Evolutionary conservation across 441 rosid species (phyloP).

Genomic region (Rhodomyrtus psidioides): DNA sequence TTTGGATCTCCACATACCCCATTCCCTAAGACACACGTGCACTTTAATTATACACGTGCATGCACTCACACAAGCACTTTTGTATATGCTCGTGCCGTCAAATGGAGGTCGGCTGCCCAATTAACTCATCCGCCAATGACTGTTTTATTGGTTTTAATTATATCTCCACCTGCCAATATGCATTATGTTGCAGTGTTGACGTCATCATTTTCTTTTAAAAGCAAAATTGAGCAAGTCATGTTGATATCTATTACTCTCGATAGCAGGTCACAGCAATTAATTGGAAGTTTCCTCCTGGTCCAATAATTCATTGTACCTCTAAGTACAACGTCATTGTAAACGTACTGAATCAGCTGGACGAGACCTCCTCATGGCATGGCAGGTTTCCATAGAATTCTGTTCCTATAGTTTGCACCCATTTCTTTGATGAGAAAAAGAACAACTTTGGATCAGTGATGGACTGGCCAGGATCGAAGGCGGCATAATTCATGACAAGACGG

Average conservation of each 20-base stretch:
- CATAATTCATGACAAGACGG: not conserved
- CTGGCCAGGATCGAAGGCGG: not conserved
- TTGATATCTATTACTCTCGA: not conserved
- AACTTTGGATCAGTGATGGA: not conserved
- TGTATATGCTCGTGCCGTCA: not conserved
- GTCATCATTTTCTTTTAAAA: not conserved
- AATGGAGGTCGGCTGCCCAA: not conserved
- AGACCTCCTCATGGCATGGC: not conserved
- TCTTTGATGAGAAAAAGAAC: not conserved
- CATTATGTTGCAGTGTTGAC: not conserved
- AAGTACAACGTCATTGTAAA: not conserved
- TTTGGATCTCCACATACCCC: not conserved
- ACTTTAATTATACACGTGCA: too few relatives aligned
- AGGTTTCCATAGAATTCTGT: not conserved
- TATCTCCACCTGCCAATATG: not conserved
- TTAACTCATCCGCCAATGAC: not conserved
- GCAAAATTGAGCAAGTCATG: not conserved
- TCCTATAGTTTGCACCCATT: not conserved
- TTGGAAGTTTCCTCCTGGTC: not conserved
- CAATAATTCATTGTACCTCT: not conserved
- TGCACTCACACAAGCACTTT: not conserved
- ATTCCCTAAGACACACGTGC: not conserved
- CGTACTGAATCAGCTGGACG: not conserved
- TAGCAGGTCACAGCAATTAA: not conserved
- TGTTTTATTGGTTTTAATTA: not conserved